Evolutionary conservation across 2,329 filamentous ascomycete species (phyloP), one percentile per base, ranked within the genome.

Genomic region (Ceratocystis eucalypticola): DNA sequence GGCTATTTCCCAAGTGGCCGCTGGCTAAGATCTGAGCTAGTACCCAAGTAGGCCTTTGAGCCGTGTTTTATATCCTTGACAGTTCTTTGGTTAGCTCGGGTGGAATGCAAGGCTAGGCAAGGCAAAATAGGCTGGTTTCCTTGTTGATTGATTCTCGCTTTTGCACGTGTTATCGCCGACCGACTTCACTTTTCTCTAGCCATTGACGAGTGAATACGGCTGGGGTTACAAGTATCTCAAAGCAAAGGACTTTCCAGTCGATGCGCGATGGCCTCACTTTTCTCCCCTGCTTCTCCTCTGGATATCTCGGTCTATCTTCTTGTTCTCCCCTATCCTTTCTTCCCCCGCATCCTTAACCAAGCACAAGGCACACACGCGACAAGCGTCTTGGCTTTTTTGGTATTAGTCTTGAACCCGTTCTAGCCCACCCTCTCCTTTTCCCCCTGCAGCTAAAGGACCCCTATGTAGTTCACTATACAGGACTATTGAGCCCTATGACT

Each of bases 1-100:
- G 55, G 55, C 55, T 59, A 59, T 59, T 59, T 59, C 7, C 12
- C 17, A 30, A 59, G 55, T 59, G 55, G 55, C 55, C 55, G 55
- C 28, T 30, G 55, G 33, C 28, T 30, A n/a, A 33, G 55, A 59
- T 59, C 55, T 59, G 55, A 59, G 55, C 55, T 59, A 59, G 17
- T 37, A 8, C 55, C 17, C 17, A 59, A 59, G 28, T 59, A 59
- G 55, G 55, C 55, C 55, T 59, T 37, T 33, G 28, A 37, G 28
- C 55, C 55, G 55, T 59, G 7, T 10, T 37, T 37, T 33, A 30
- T 33, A 59, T 37, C 55, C 55, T 59, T 59, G 55, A 59, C 55
- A 59, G 28, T 53, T 25, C 48, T 25, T 53, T 4, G 48, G 15
- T 28, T 53, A 53, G 20, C 12, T 50, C 10, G 48, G 46, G 12